Evolutionary conservation across 192 early-diverging fungal species (phyloP).

Genomic region (Funneliformis mosseae): DNA sequence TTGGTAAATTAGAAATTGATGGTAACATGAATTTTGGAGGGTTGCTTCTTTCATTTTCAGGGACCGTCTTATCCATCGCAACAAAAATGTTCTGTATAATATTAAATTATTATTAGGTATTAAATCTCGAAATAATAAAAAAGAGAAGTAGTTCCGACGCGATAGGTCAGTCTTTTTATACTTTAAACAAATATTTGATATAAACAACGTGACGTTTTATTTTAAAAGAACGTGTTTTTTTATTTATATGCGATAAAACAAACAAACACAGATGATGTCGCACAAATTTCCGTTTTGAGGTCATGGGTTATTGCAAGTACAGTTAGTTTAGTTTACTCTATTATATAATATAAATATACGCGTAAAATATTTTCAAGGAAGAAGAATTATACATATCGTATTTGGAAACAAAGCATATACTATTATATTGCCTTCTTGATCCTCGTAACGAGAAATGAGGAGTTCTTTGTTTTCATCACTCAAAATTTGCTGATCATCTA

Average conservation of each 20-base stretch:
- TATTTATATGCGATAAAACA: neutral
- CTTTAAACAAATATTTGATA: too few relatives aligned
- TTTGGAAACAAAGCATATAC: too few relatives aligned
- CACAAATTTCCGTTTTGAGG: too few relatives aligned
- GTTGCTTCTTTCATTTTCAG: neutral
- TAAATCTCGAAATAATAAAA: neutral
- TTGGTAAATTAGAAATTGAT: neutral
- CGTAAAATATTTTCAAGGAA: too few relatives aligned
- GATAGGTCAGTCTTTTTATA: neutral
- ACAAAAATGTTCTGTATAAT: neutral
- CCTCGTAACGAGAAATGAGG: too few relatives aligned
- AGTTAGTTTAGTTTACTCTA: too few relatives aligned
- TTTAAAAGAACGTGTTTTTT: neutral
- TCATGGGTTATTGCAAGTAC: too few relatives aligned
- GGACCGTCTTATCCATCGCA: neutral
- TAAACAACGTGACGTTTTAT: neutral
- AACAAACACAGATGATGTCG: neutral
- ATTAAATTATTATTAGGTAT: neutral
- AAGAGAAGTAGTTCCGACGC: neutral
- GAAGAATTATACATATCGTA: too few relatives aligned
- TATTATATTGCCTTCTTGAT: too few relatives aligned
- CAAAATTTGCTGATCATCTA: too few relatives aligned
- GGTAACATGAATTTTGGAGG: neutral
- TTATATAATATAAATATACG: too few relatives aligned
- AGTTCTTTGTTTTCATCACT: too few relatives aligned